Conservation (phyloP, 208 protist genomes). For the Leptomonas seymouri region DNA sequence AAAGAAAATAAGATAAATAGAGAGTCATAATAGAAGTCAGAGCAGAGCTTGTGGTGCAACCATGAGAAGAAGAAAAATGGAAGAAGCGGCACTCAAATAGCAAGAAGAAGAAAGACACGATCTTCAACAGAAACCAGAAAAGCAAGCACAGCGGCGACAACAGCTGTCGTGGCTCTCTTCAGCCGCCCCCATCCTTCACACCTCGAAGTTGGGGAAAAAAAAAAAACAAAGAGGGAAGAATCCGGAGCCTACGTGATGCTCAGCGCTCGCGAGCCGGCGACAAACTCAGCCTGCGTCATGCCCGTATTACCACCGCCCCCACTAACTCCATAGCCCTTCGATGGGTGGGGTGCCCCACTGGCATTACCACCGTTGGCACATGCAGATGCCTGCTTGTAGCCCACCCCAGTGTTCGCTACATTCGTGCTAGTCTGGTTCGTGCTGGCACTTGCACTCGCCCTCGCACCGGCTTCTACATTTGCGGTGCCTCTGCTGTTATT, state of each 20-base stretch:
- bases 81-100: too few relatives aligned
- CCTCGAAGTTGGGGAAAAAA: not conserved
- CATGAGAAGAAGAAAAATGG: too few relatives aligned
- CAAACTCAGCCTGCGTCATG: conserved; percentile 20
- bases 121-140: not conserved
- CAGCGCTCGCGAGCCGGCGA: conserved; percentile 9
- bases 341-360: not conserved
- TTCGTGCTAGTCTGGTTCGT: not conserved
- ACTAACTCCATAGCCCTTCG: not conserved
- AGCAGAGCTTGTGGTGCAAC: too few relatives aligned
- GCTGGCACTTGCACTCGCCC: not conserved
- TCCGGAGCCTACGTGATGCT: conserved; percentile 14
- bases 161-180: too few relatives aligned
- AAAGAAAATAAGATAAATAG: too few relatives aligned
- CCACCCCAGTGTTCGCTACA: not conserved
- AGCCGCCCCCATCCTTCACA: too few relatives aligned
- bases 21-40: too few relatives aligned
- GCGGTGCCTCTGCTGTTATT: not conserved
- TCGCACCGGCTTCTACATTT: not conserved
- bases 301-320: not conserved
- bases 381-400: not conserved
- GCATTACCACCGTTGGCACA: not conserved
- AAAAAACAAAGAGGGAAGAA: conserved; percentile 2
- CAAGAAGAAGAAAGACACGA: not conserved
- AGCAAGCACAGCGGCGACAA: not conserved